Conservation (phyloP, 2,329 filamentous ascomycete genomes). For the Aspergillus versicolor region DNA sequence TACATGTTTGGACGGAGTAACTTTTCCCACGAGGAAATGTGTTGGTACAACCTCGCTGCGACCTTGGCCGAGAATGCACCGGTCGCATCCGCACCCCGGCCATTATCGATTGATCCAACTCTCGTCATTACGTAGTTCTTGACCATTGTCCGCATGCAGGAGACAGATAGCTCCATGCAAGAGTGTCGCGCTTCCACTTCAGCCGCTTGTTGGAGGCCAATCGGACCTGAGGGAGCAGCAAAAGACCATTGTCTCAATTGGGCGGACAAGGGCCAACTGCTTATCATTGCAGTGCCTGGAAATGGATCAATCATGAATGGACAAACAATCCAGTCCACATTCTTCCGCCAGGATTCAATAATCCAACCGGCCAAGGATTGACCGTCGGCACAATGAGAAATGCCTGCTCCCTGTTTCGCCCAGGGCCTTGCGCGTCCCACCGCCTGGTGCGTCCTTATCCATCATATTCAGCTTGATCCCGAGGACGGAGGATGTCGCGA, state of each 20-base stretch:
- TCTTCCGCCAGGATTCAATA: neutral
- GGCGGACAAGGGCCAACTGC: neutral
- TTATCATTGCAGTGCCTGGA: neutral
- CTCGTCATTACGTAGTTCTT: neutral
- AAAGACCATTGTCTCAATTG: neutral
- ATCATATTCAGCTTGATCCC: too few relatives aligned
- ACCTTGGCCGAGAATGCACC: neutral
- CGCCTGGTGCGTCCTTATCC: neutral
- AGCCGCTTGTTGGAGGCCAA: conserved; percentile 3
- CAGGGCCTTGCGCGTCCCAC: neutral
- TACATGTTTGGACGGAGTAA: neutral
- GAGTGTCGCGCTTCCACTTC: conserved; percentile 7
- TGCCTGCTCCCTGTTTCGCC: conserved; percentile 11
- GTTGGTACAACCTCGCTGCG: neutral
- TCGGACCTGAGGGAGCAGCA: conserved; percentile 1
- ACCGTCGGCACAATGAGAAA: conserved; percentile 4
- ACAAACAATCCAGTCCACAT: neutral
- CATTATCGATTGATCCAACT: neutral
- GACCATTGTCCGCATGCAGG: conserved; percentile 18
- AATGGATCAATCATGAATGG: too few relatives aligned
- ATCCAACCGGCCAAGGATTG: conserved; percentile 3
- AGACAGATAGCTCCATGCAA: conserved; percentile 6
- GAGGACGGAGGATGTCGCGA: too few relatives aligned
- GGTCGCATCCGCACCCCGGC: conserved; percentile 3
- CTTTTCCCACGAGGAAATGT: neutral